A percentile compares a stretch with the other conserved stretches of the same genome.
phyloP scores from a whole-genome alignment of 805 yeast species.

The Phaffomyces opuntiae region DNA sequence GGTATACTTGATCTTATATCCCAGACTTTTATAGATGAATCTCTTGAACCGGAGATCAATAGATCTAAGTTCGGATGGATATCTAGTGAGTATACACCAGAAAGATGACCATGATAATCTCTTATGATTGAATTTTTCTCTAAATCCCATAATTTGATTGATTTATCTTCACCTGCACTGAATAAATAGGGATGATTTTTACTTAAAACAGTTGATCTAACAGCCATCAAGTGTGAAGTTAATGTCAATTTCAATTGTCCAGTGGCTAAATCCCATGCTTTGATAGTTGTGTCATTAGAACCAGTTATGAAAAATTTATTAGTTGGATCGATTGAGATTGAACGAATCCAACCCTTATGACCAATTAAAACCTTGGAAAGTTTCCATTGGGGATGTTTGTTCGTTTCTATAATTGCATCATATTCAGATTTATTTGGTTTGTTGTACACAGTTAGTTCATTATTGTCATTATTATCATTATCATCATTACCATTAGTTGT shows the following conservation, averaged over 20 bases:
- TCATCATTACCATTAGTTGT: neutral
- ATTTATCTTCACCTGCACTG: slow-evolving; percentile 88
- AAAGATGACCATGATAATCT: slow-evolving; percentile 90
- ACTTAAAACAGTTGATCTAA: slow-evolving; percentile 69
- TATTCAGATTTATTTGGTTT: neutral
- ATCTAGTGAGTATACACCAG: slow-evolving; percentile 79
- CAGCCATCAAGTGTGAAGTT: slow-evolving; percentile 89
- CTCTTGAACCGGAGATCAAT: slow-evolving; percentile 83
- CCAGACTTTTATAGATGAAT: slow-evolving; percentile 84
- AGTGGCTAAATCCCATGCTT: slow-evolving; percentile 82
- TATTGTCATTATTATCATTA: neutral
- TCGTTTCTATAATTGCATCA: neutral
- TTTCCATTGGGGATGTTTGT: slow-evolving; percentile 58
- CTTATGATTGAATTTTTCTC: slow-evolving; percentile 77
- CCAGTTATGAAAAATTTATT: slow-evolving; percentile 93
- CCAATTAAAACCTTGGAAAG: slow-evolving; percentile 72
- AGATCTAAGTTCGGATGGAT: slow-evolving; percentile 84
- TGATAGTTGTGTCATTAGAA: slow-evolving; percentile 79
- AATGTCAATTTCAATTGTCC: slow-evolving; percentile 66
- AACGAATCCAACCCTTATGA: slow-evolving; percentile 88
- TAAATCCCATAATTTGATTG: slow-evolving; percentile 93
- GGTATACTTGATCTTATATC: slow-evolving; percentile 78
- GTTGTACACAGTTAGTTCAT: neutral
- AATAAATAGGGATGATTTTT: slow-evolving; percentile 80
- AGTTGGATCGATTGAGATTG: slow-evolving; percentile 77